Base-by-base conservation (phyloP, 1,139 yeast genomes). In the Candida sp. region DNA sequence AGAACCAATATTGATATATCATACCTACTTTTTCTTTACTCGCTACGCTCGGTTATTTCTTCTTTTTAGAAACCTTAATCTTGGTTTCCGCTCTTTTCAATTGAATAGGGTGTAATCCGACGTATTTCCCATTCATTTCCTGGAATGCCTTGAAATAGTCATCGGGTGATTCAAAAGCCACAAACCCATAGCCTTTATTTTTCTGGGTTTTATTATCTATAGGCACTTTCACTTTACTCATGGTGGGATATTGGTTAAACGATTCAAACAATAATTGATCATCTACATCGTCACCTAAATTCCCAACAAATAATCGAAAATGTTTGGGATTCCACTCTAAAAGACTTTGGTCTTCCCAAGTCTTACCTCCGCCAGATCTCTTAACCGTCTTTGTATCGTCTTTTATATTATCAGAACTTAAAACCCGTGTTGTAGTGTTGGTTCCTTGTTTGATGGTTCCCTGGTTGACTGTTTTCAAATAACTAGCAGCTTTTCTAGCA, bases 91-190 rank as follows among this genome's bases (percentile, higher is more conserved):
- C 91, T 46, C 84, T 70, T 59, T 82, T 82, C 59, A 86, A 64
- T 50, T 79, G 84, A 30, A 86, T 81, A 0, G 95, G 95, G 51
- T 82, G 84, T 50, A 75, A 79, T 1, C 95, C 95, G 39, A 87
- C 74, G 52, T 84, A 85, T 58, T 84, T 84, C 36, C 88, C 87
- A 57, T 86, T 84, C 82, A 84, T 77, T 53, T 83, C 87, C 55
- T 81, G 82, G 63, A 83, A 86, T 3, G 93, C 90, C 41, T 66
- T 66, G 47, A 86, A 68, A 55, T 84, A 86, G 53, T 81, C 91
- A 27, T 81, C 79, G 0, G 89, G 64, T 47, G 71, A 73, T 2
- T 66, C 67, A 60, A 85, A 85, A 1, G 87, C 79, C 21, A 85
- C 84, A 59, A 85, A 85, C 4, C 90, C 93, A 54, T 67, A 85